phyloP scores from a whole-genome alignment of 306 rosid species.

The Prunus kanzakura region DNA sequence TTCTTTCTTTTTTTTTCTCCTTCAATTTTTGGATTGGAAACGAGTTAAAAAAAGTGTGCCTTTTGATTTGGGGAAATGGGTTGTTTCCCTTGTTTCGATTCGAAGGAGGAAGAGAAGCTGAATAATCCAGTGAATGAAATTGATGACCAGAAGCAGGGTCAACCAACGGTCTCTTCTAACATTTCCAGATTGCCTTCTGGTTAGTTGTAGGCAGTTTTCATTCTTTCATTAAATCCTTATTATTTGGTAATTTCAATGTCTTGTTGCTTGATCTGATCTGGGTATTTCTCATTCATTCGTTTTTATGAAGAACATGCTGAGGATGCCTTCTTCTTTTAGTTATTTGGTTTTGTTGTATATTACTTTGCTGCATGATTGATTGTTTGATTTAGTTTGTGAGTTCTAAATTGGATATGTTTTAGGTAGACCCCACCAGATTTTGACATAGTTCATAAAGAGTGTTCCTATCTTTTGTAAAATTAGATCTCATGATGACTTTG shows the following conservation, averaged over 20 bases:
- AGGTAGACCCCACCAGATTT: conserved; percentile 34
- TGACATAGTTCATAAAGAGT: conserved; percentile 18
- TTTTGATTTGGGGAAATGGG: conserved; percentile 57
- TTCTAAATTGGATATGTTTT: conserved; percentile 8
- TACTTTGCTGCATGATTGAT: conserved; percentile 12
- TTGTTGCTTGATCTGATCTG: conserved; percentile 52
- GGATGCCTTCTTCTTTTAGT: conserved; percentile 2
- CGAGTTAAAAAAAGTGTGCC: neutral
- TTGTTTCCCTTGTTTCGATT: conserved; percentile 91
- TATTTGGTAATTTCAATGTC: neutral
- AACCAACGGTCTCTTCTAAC: conserved; percentile 36
- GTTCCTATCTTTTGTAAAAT: conserved; percentile 9
- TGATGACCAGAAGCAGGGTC: conserved; percentile 48
- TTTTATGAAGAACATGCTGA: neutral
- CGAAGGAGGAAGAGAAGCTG: conserved; percentile 83
- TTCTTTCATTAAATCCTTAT: neutral
- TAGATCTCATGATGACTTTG: conserved; percentile 36
- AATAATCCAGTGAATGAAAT: conserved; percentile 62
- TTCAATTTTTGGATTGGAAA: neutral
- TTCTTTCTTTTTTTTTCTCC: conserved; percentile 6
- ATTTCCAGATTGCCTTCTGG: conserved; percentile 79
- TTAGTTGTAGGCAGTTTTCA: conserved; percentile 23
- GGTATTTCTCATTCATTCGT: conserved; percentile 30
- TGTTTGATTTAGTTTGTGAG: conserved; percentile 8
- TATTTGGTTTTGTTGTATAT: conserved; percentile 1